phyloP scores from a whole-genome alignment of 1,139 yeast genomes.

The Pichia sp. region DNA sequence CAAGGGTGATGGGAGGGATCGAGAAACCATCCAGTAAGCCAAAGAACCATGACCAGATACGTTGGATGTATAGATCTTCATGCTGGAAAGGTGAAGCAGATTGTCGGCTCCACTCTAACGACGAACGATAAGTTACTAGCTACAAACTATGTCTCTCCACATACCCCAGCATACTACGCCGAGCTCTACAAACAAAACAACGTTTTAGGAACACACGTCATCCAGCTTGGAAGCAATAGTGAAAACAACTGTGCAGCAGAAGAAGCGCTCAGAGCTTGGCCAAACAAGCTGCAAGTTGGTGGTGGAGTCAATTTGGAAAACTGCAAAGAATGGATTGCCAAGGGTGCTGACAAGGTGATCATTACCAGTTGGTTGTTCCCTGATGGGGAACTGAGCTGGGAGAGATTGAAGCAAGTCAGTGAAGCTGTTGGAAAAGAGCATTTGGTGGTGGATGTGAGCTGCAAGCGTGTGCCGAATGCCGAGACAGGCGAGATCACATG shows the following conservation, averaged over 20 bases:
- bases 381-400: constrained; percentile 51
- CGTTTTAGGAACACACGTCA: constrained; percentile 82
- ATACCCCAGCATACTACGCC: constrained; percentile 76
- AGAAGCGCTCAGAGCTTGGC: constrained; percentile 74
- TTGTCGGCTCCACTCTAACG: constrained; percentile 85
- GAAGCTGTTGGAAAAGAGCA: constrained; percentile 55
- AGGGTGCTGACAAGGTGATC: constrained; percentile 75
- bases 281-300: constrained; percentile 72
- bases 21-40: not conserved
- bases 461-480: constrained; percentile 47
- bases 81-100: constrained; percentile 91
- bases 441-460: constrained; percentile 87
- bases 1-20: no score
- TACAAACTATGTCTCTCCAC: constrained; percentile 78
- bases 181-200: constrained; percentile 55
- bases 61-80: constrained; percentile 96
- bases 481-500: constrained; percentile 42
- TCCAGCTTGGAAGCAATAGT: constrained; percentile 72
- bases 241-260: constrained; percentile 81
- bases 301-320: constrained; percentile 82
- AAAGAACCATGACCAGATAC: constrained; percentile 65
- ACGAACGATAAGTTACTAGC: constrained; percentile 48
- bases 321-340: constrained; percentile 68
- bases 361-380: constrained; percentile 91
- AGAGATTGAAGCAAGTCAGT: constrained; percentile 47